Evolutionary conservation across 1,284 basidiomycete genomes (phyloP).

Genomic region (Chiua sp.): DNA sequence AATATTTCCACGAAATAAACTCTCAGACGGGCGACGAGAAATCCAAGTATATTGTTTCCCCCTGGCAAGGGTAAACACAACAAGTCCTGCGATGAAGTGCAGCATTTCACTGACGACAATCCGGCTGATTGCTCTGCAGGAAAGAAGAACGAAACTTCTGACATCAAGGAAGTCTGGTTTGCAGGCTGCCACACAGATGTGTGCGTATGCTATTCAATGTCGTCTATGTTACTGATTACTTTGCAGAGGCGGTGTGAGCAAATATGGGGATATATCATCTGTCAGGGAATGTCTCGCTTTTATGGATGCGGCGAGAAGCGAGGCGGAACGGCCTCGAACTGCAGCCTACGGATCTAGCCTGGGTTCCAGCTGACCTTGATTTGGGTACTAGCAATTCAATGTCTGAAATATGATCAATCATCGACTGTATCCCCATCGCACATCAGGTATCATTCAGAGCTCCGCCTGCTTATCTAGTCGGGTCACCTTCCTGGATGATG

Average conservation of each 20-base stretch:
- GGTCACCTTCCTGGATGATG: slow-evolving; percentile 27
- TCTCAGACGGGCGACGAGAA: slow-evolving; percentile 1
- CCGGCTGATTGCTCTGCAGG: neutral
- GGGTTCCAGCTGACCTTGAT: slow-evolving; percentile 32
- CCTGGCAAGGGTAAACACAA: too few relatives aligned
- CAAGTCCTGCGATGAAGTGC: neutral
- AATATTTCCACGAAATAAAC: slow-evolving; percentile 38
- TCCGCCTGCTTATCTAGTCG: too few relatives aligned
- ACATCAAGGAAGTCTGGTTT: slow-evolving; percentile 35
- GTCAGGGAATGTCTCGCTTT: slow-evolving; percentile 27
- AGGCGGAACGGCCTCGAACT: slow-evolving; percentile 23
- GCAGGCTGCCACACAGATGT: slow-evolving; percentile 40
- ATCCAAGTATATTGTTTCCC: slow-evolving; percentile 16
- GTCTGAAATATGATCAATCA: slow-evolving; percentile 17
- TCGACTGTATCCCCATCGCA: slow-evolving; percentile 35
- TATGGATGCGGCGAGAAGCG: slow-evolving; percentile 38
- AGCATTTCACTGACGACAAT: neutral
- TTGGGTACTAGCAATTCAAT: slow-evolving; percentile 25
- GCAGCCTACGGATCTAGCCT: slow-evolving; percentile 27
- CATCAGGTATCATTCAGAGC: slow-evolving; percentile 29
- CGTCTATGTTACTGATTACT: neutral
- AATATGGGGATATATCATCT: slow-evolving; percentile 13
- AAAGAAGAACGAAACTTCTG: neutral
- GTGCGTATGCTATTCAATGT: slow-evolving; percentile 17
- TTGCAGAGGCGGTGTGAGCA: slow-evolving; percentile 28